Evolutionary conservation across 495 filamentous ascomycete genomes (phyloP), one percentile per base, ranked within the genome.

Genomic region (Monascus purpureus): DNA sequence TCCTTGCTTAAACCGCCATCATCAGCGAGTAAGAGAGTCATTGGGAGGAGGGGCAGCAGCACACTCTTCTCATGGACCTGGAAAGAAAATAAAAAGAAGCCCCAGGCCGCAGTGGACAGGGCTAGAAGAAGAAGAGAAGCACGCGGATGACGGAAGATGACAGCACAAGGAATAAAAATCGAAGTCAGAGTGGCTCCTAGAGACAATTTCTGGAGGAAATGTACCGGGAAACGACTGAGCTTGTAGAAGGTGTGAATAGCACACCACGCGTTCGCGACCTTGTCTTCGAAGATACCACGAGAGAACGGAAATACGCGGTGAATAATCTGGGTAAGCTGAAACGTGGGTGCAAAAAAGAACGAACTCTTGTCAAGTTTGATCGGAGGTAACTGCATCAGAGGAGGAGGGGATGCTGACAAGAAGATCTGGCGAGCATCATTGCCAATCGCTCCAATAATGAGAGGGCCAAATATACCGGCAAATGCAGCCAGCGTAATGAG

Each of bases 61-160:
- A 93, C 83, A 41, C 82, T 92, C 61, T 97, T 97, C 56, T 97
- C 90, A 52, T 97, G 90, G 0, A 97, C 90, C 42, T 97, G 90
- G 57, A 93, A 97, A 32, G 81, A 87, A 54, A 86, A 94, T 8
- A 97, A 59, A 54, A 95, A 97, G 63, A 97, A 97, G 2, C 81
- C 90, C 90, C 90, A 97, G 1, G 87, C 78, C 0, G 79, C 82
- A 11, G 76, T 67, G 1, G 85, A 77, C 12, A 95, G 63, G 0
- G 80, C 82, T 6, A 80, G 70, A 2, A 84, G 83, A 1, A 95
- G 57, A 13, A 92, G 61, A 6, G 77, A 72, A 32, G 79, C 82
- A 8, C 70, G 68, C 0, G 92, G 92, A 17, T 78, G 72, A 29
- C 79, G 58, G 50, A 94, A 84, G 8, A 94, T 65, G 30, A 93